Evolutionary conservation across 2,329 filamentous ascomycete species (phyloP), one percentile per base, ranked within the genome.

Genomic region (Colletotrichum tanaceti): DNA sequence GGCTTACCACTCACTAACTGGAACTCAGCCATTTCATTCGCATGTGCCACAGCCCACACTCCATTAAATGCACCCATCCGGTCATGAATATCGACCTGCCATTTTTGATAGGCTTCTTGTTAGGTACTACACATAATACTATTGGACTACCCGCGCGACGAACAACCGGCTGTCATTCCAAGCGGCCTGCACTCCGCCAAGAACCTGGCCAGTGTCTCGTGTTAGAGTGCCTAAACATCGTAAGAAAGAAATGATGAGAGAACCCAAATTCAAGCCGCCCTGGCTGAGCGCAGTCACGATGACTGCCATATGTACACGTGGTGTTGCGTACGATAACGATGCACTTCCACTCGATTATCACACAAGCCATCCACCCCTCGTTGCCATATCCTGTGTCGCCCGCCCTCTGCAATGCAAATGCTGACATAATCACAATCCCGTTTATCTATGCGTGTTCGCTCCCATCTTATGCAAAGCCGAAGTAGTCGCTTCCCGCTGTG

Each of bases 401-500:
- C 35, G 16, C 38, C 67, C 58, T 50, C 58, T 41, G 57, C 58
- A 59, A 63, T 70, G 64, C 67, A 70, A 68, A 70, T 70, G 65
- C 68, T 64, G 41, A 47, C 54, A 41, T 65, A 47, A 47, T 35
- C 55, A 50, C 66, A 69, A 65, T 39, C 35, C 28, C 53, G 41
- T 43, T 63, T 24, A 43, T 69, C 66, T 69, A 69, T 69, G 50
- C 58, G 43, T 61, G 63, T 63, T 24, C 62, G 57, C 57, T 69
- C 63, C 38, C 66, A 41, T 41, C 44, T 85, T 91, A 98, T 75
- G 96, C 95, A 81, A 99, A 98, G 71, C 96, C 96, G 80, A 99
- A 99, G 79, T 91, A 98, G 79, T 98, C 95, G 83, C 94, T 96
- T 74, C 96, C 96, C 73, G 94, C 91, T n/a, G 96, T 99, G 80